Percentiles rank a stretch among this genome's conserved stretches.
These are phyloP conservation scores for Trichoderma simmonsii DNA, from an alignment of 2,329 filamentous ascomycete genomes.

Conservation along the genomic window DNA sequence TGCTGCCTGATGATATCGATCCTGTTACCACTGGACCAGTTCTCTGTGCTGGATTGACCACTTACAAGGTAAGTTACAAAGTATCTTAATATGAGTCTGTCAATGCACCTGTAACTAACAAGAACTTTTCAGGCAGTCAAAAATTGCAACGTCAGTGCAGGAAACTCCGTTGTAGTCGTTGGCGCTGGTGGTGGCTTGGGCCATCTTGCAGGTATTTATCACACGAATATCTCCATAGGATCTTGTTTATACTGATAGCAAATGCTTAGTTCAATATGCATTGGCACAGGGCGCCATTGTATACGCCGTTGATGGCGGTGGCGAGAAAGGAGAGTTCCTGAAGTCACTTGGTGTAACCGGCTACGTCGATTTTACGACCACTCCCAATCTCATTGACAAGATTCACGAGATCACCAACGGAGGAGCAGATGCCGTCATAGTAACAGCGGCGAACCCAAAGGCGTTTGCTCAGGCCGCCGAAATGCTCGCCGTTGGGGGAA, in stretches of 20 bases:
- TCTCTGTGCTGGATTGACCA: conserved; percentile 22
- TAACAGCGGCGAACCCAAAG: conserved; percentile 19
- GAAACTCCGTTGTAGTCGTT: conserved; percentile 21
- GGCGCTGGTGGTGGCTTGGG: conserved; percentile 21
- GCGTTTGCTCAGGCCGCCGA: conserved; percentile 21
- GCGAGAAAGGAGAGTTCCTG: conserved; percentile 19
- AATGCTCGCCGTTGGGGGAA: conserved; percentile 21
- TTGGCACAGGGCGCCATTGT: conserved; percentile 20
- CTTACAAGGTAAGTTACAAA: conserved; percentile 18
- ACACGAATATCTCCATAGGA: background rate
- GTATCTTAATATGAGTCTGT: fast-evolving
- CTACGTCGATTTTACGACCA: conserved; percentile 21
- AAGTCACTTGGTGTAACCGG: conserved; percentile 16
- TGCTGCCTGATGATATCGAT: conserved; percentile 21
- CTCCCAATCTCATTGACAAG: background rate
- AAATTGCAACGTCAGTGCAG: conserved; percentile 21
- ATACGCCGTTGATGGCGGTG: conserved; percentile 17
- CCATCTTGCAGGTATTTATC: conserved; percentile 20
- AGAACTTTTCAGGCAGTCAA: conserved; percentile 18
- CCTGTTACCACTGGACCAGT: conserved; percentile 17
- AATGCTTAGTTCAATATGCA: conserved; percentile 20
- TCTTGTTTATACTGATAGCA: background rate
- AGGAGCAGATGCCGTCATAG: conserved; percentile 20
- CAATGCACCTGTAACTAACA: background rate
- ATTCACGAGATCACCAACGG: conserved; percentile 18